Evolutionary conservation across 345 rosid species (phyloP).

Genomic region (Lepidium aucheri): DNA sequence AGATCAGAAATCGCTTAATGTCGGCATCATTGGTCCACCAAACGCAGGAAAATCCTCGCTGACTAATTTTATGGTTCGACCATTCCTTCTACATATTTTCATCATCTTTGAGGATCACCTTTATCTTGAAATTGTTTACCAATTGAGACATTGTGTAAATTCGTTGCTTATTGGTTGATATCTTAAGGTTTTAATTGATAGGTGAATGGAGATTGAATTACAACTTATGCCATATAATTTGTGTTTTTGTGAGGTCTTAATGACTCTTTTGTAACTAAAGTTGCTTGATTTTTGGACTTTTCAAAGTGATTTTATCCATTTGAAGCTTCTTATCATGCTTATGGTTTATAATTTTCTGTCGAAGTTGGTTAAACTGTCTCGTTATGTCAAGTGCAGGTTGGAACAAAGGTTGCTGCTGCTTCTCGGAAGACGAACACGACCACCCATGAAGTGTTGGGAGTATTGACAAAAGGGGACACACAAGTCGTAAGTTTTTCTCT

Average conservation of each 20-base stretch:
- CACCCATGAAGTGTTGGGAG: conserved; percentile 88
- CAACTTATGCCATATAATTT: not conserved
- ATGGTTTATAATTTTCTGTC: not conserved
- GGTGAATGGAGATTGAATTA: too few relatives aligned
- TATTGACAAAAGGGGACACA: conserved; percentile 68
- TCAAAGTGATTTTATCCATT: too few relatives aligned
- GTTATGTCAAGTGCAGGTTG: conserved; percentile 43
- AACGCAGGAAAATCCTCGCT: conserved; percentile 91
- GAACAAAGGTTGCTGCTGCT: conserved; percentile 89
- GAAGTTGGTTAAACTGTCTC: not conserved
- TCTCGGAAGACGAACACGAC: conserved; percentile 97
- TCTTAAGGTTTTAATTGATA: too few relatives aligned
- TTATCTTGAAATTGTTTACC: too few relatives aligned
- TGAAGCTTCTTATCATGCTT: too few relatives aligned
- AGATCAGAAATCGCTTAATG: conserved; percentile 84
- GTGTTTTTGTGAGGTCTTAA: not conserved
- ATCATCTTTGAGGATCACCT: not conserved
- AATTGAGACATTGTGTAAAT: not conserved
- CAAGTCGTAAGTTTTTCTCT: conserved; percentile 58
- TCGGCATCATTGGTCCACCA: conserved; percentile 92
- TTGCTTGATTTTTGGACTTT: too few relatives aligned
- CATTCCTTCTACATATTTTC: not conserved
- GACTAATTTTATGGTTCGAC: conserved; percentile 70
- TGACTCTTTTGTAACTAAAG: not conserved
- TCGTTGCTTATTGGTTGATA: not conserved